Conservation (phyloP, 202 grass and related monocot genomes). For the Schoenoplectus triqueter region DNA sequence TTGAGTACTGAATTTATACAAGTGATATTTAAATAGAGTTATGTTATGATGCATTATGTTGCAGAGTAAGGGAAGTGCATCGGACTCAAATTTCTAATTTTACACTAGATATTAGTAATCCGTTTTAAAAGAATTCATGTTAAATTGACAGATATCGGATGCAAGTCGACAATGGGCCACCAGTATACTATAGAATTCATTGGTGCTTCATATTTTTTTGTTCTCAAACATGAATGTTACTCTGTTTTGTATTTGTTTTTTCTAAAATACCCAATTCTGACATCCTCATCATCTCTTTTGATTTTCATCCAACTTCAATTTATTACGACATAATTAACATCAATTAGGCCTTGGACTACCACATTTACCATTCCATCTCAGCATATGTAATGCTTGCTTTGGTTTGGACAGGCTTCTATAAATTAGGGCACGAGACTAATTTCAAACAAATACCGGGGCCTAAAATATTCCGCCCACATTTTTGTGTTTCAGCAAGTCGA, state of each 20-base stretch:
- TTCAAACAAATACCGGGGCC: neutral
- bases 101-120: neutral
- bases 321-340: too few relatives aligned
- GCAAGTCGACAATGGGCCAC: neutral
- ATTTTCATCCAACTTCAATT: neutral
- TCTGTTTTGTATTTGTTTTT: neutral
- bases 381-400: too few relatives aligned
- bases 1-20: too few relatives aligned
- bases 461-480: neutral
- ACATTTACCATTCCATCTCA: too few relatives aligned
- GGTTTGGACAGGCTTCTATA: neutral
- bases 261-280: neutral
- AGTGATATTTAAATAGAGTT: too few relatives aligned
- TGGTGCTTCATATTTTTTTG: neutral
- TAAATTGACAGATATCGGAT: neutral
- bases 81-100: too few relatives aligned
- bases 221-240: neutral
- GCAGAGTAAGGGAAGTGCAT: too few relatives aligned
- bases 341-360: too few relatives aligned
- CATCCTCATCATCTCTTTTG: neutral
- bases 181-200: neutral
- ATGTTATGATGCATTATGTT: too few relatives aligned
- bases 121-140: neutral
- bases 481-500: neutral
- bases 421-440: neutral